phyloP scores from a whole-genome alignment of 331 rosid species.

The Rhamnella rubrinervis region DNA sequence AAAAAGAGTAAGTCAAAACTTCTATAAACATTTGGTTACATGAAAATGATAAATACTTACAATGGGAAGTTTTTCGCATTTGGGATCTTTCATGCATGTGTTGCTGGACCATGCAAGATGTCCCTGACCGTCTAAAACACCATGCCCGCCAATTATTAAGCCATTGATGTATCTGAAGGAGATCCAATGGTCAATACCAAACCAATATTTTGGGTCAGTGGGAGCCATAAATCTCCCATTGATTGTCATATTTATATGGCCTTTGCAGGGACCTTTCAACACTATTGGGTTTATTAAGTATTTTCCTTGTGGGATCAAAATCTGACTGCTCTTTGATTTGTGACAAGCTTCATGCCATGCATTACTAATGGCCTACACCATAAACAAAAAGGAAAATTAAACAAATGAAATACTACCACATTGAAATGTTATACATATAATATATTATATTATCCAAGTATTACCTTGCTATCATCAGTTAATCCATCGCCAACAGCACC shows the following conservation, averaged over 20 bases:
- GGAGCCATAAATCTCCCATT: constrained; percentile 44
- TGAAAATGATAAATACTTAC: constrained; percentile 27
- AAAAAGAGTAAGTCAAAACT: not conserved
- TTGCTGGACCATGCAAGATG: constrained; percentile 34
- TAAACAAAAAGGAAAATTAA: not conserved
- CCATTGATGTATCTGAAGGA: constrained; percentile 23
- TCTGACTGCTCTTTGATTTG: not conserved
- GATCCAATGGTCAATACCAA: constrained; percentile 32
- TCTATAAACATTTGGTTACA: not conserved
- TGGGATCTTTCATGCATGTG: not conserved
- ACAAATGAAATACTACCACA: not conserved
- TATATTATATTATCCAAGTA: not conserved
- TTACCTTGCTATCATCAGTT: constrained; percentile 6
- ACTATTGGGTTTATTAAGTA: not conserved
- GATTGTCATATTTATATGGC: not conserved
- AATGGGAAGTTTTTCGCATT: constrained; percentile 29
- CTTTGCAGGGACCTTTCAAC: constrained; percentile 6
- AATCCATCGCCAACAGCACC: constrained; percentile 13
- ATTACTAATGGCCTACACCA: not conserved
- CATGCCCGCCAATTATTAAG: constrained; percentile 38
- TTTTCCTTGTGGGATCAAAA: not conserved
- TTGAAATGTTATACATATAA: not conserved
- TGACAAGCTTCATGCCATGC: constrained; percentile 7
- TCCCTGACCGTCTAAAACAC: constrained; percentile 48
- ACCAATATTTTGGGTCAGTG: not conserved